Evolutionary conservation across 2,329 filamentous ascomycete species (phyloP), one percentile per base, ranked within the genome.

Genomic region (Verticillium isaacii): DNA sequence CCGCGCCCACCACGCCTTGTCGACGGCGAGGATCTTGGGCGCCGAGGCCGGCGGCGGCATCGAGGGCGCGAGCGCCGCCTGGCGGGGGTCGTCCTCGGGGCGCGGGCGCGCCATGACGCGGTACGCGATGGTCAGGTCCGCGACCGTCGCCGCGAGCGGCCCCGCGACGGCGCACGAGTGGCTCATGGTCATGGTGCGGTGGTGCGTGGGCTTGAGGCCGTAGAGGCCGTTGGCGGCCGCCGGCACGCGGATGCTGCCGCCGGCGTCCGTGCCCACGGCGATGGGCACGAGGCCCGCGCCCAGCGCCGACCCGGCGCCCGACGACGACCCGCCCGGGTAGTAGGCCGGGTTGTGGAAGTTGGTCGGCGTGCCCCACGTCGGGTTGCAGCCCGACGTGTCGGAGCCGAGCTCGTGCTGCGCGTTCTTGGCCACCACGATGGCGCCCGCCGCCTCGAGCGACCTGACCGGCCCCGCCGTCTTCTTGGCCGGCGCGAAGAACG

Each of bases 311-410:
- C 82, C 90, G 3, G 85, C 89, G 2, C 92, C 92, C 2, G 90
- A 91, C 0, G 91, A 93, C 0, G 90, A 93, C 32, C 92, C 92
- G 57, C 92, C 92, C 5, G 89, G 87, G 72, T 93, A 96, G 78
- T 93, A 95, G 3, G 80, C 74, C 19, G 81, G 79, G 74, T 94
- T 93, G 73, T 91, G 85, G 66, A 91, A 92, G 74, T 96, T 95
- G 19, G 85, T 80, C 0, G 92, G 89, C 0, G 91, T 92, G 41
- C 91, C 91, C 70, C 85, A 88, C 45, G 80, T 82, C 6, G 87
- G 85, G 79, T 96, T 96, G 73, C 92, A 92, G 66, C 93, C 93
- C n/a, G 85, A 93, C 0, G 90, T 92, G 69, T 95, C 90, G 68
- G 90, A 84, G 1, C 92, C 92, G 45, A 93, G 73, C 75, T 92